phyloP scores from a whole-genome alignment of 1,139 yeast genomes.

The Wickerhamomyces sp. region DNA sequence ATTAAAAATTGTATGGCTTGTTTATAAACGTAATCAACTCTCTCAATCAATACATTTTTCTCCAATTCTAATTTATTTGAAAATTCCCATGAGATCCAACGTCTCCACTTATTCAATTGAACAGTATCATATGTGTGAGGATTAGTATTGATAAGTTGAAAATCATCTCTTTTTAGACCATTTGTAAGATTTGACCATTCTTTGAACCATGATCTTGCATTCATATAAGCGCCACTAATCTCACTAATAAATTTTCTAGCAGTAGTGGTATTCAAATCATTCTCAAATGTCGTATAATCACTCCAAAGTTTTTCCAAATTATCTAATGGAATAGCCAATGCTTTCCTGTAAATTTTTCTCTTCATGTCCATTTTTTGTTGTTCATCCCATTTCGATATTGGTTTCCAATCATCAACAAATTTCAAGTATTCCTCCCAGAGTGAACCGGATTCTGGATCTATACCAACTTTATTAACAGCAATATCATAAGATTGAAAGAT shows the following conservation, averaged over 20 bases:
- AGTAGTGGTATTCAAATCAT: conserved; percentile 63
- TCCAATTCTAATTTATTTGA: conserved; percentile 61
- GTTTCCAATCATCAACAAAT: conserved; percentile 77
- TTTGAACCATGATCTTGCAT: conserved; percentile 72
- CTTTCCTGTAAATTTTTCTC: conserved; percentile 67
- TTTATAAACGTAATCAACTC: conserved; percentile 71
- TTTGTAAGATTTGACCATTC: conserved; percentile 61
- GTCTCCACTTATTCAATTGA: conserved; percentile 55
- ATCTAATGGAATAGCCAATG: conserved; percentile 66
- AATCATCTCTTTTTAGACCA: conserved; percentile 35
- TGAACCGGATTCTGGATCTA: conserved; percentile 66
- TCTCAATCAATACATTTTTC: conserved; percentile 42
- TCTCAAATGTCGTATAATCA: conserved; percentile 79
- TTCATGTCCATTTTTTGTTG: conserved; percentile 77
- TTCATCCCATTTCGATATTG: conserved; percentile 79
- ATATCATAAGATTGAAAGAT: conserved; percentile 82
- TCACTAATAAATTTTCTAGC: conserved; percentile 87
- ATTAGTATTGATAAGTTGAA: conserved; percentile 28
- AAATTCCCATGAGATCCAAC: conserved; percentile 79
- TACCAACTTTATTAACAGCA: conserved; percentile 73
- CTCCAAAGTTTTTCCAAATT: conserved; percentile 79
- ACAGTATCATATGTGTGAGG: conserved; percentile 29
- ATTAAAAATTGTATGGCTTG: conserved; percentile 67
- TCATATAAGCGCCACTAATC: conserved; percentile 82
- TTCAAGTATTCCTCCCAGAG: conserved; percentile 82